These are phyloP conservation scores for Metschnikowia gelsemii DNA, from an alignment of 805 yeast species.

Conservation along the genomic window DNA sequence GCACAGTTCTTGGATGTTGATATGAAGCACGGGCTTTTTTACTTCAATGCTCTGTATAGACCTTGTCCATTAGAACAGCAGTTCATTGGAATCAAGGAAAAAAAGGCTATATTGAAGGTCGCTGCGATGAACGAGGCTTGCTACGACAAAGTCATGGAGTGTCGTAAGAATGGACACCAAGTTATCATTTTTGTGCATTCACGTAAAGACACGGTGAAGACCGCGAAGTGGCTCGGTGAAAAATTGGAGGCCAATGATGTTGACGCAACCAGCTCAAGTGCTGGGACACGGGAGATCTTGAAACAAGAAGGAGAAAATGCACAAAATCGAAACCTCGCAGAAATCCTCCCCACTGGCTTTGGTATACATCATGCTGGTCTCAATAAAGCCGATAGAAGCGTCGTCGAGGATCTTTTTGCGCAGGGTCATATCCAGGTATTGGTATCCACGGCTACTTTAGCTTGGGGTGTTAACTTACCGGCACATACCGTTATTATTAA, in stretches of 20 bases:
- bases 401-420: conserved; percentile 83
- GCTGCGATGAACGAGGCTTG: conserved; percentile 91
- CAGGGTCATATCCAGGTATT: conserved; percentile 81
- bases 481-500: conserved; percentile 81
- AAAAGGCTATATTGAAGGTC: conserved; percentile 70
- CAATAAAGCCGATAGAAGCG: conserved; percentile 65
- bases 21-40: conserved; percentile 58
- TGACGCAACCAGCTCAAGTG: conserved; percentile 36
- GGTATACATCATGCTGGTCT: conserved; percentile 95
- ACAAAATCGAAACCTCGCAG: conserved; percentile 53
- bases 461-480: conserved; percentile 85
- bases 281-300: conserved; percentile 63
- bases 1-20: conserved; percentile 76
- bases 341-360: conserved; percentile 66
- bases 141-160: conserved; percentile 67
- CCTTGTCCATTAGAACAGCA: conserved; percentile 93
- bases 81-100: conserved; percentile 84
- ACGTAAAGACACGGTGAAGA: conserved; percentile 82
- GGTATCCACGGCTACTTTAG: conserved; percentile 78
- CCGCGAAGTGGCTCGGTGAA: conserved; percentile 73
- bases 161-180: conserved; percentile 63
- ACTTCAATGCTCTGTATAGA: conserved; percentile 77
- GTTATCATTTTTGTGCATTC: conserved; percentile 91
- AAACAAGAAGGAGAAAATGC: conserved; percentile 59
- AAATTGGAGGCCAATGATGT: conserved; percentile 50